Evolutionary conservation across 106 monocot genomes (phyloP), one percentile per base, ranked within the genome.

Genomic region (Cymbidium sinense): DNA sequence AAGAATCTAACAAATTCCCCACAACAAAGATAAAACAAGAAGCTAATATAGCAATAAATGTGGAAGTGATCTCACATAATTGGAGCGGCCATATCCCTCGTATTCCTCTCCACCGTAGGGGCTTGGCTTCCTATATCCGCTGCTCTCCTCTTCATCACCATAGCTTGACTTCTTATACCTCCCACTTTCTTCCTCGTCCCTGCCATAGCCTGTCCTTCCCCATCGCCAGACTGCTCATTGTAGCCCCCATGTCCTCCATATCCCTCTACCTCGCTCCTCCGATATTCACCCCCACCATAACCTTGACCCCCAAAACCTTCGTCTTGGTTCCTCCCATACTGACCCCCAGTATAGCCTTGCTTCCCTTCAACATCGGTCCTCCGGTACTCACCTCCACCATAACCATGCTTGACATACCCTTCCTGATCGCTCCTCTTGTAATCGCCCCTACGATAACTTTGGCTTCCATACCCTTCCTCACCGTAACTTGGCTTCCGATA

Each of bases 51-150:
- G 5, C 21, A 39, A 35, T 15, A 35, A 37, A 33, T 10, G 6
- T n/a, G n/a, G 21, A 18, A 83, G 34, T 70, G 4, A 31, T 73
- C 84, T 86, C 71, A 86, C 89, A 67, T 84, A 81, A 74, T 82
- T 89, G 13, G 72, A 36, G 73, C 78, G 86, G 25, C 58, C 71
- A 75, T 80, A 80, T 55, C 72, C 83, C 75, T 83, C 79, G 4
- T 65, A 74, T 11, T 87, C 52, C 5, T 83, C 77, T 17, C 44
- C 64, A 28, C 64, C 70, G 47, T 81, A 84, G 50, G 44, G 30
- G 55, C 83, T 74, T 21, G 80, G 77, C 81, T 74, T 83, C 55
- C 75, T 1, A 20, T 74, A 62, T 54, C 37, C 36, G 43, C 30
- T 29, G 43, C 41, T 62, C 30, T 23, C 64, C 18, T 76, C 81